A percentile compares a stretch with the other conserved stretches of the same genome.
Evolutionary conservation across 257 asterid genomes (phyloP).

Genomic region (Nicotiana paniculata): DNA sequence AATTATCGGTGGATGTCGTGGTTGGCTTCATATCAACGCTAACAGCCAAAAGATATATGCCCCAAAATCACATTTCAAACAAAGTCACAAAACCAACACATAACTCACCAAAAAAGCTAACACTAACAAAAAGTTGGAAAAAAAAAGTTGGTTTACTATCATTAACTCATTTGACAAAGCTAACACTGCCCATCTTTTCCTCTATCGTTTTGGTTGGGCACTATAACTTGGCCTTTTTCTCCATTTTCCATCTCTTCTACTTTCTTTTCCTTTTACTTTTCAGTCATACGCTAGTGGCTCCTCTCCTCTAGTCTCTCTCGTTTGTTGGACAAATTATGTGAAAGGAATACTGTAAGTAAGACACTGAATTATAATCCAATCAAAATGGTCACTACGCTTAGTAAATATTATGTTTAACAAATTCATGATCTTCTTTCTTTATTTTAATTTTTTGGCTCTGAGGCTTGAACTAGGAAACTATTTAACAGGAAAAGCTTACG

Average conservation of each 20-base stretch:
- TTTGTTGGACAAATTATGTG: background rate
- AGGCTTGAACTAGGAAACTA: too few relatives aligned
- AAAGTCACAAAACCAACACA: conserved; percentile 7
- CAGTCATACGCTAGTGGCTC: conserved; percentile 15
- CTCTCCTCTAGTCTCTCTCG: background rate
- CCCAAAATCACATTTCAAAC: conserved; percentile 3
- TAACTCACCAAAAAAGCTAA: conserved; percentile 22
- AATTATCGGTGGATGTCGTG: conserved; percentile 58
- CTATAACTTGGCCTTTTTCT: background rate
- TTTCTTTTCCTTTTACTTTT: background rate
- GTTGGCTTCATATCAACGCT: conserved; percentile 93
- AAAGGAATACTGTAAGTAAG: background rate
- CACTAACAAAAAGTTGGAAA: conserved; percentile 22
- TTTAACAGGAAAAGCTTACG: background rate
- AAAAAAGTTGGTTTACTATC: conserved; percentile 36
- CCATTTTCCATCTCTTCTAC: background rate
- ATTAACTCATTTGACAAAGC: conserved; percentile 49
- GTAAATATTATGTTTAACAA: background rate
- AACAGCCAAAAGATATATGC: conserved; percentile 55
- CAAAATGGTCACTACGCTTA: too few relatives aligned
- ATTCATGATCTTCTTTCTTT: background rate
- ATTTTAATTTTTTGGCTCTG: too few relatives aligned
- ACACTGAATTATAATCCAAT: background rate
- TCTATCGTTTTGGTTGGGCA: background rate
- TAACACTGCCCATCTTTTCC: conserved; percentile 8